Base-by-base conservation (phyloP, 2,329 filamentous ascomycete species). In the Colletotrichum spinosum region DNA sequence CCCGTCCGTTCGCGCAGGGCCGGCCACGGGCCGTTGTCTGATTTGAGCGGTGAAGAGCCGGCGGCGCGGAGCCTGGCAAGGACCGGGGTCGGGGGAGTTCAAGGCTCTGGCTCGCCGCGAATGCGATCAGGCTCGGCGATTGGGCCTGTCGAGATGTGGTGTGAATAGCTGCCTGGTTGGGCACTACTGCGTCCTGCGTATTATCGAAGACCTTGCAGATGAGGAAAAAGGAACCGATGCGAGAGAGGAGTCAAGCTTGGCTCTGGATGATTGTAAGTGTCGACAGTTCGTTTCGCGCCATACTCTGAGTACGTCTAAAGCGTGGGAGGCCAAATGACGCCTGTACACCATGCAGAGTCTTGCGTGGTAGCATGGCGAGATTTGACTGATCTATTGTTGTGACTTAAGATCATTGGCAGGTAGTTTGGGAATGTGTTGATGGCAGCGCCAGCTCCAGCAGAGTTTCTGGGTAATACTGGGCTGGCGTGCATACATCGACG, bases 11-110 rank as follows among this genome's bases (percentile, higher is more conserved):
- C 57, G 58, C 58, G 48, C 58, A 65, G 35, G 12, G 35, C 52
- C 52, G 57, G 52, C 17, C 46, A 55, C 61, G 61, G 57, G 42
- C 57, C 62, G 46, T 61, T 61, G 46, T 51, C 52, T 57, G 58
- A 49, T 62, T 65, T 65, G 35, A 62, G 58, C 63, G 63, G 63
- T 65, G 63, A 65, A 65, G 53, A n/a, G 10, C 57, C 62, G 41
- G 62, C 51, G 51, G 51, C 56, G 56, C 61, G 37, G 42, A 48
- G 52, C 25, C 48, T 49, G 35, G 42, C 62, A 65, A 37, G 62
- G 62, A 55, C 51, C 35, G 51, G 62, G 61, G 56, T 45, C 35
- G 46, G 34, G 35, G 45, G 52, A 25, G 62, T 35, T 15, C 45
- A 35, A 35, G 46, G 44, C 42, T 61, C 39, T 55, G 15, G 17